phyloP scores from a whole-genome alignment of 306 rosid genomes.

The Begonia peltatifolia region DNA sequence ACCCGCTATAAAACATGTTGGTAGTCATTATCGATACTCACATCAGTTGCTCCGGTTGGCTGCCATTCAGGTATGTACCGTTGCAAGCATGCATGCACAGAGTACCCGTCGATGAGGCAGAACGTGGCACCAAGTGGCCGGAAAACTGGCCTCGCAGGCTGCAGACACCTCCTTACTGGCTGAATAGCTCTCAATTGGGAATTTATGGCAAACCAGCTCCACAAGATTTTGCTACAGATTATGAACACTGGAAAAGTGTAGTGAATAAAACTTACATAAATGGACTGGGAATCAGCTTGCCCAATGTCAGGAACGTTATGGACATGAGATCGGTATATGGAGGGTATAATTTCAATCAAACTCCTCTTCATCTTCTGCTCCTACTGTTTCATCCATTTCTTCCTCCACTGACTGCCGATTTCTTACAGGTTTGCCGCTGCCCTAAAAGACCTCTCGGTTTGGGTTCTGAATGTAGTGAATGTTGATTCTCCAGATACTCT shows the following conservation, averaged over 20 bases:
- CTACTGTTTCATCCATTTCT: too few species aligned
- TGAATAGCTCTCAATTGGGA: constrained; percentile 63
- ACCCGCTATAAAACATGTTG: not conserved
- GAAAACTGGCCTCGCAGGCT: constrained; percentile 62
- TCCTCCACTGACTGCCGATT: too few species aligned
- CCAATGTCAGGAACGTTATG: constrained; percentile 76
- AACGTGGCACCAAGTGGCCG: constrained; percentile 72
- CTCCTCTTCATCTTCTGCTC: too few species aligned
- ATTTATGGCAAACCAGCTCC: constrained; percentile 83
- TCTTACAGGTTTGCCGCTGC: constrained; percentile 79
- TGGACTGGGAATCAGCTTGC: constrained; percentile 63
- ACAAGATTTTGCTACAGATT: constrained; percentile 60
- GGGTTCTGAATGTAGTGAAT: constrained; percentile 88
- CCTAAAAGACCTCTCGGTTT: constrained; percentile 52
- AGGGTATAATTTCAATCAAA: constrained; percentile 29
- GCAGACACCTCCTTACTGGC: constrained; percentile 66
- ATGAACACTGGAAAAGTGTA: constrained; percentile 62
- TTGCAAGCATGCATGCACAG: constrained; percentile 69
- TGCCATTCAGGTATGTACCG: constrained; percentile 63
- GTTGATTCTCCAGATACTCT: constrained; percentile 76
- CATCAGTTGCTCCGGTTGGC: too few species aligned
- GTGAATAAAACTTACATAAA: constrained; percentile 44
- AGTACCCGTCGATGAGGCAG: constrained; percentile 30
- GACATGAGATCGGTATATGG: constrained; percentile 93
- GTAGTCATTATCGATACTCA: too few species aligned